These are phyloP conservation scores for Striga asiatica DNA, from an alignment of 257 asterid species.

Conservation along the genomic window DNA sequence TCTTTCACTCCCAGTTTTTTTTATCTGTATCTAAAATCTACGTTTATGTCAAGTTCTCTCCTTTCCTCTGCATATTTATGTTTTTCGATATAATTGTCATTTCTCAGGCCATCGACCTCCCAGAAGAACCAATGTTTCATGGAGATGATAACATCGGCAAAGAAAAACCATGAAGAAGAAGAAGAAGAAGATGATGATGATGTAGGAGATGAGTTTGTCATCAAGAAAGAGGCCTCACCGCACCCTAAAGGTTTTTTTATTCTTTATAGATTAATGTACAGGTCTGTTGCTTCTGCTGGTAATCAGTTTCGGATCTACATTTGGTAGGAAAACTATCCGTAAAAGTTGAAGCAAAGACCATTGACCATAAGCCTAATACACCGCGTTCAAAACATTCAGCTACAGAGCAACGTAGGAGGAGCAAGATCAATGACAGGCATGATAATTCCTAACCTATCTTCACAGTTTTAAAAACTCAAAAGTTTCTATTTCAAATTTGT, in stretches of 20 bases:
- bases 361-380: slow-evolving; percentile 73
- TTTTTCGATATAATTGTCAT: background rate
- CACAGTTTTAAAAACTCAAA: background rate
- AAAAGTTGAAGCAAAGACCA: slow-evolving; percentile 53
- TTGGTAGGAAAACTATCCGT: slow-evolving; percentile 49
- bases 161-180: slow-evolving; percentile 58
- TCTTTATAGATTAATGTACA: background rate
- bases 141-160: slow-evolving; percentile 67
- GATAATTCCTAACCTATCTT: slow-evolving; percentile 17
- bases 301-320: background rate
- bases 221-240: slow-evolving; percentile 64
- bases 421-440: slow-evolving; percentile 98
- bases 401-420: slow-evolving; percentile 97
- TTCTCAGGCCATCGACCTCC: slow-evolving; percentile 56
- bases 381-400: slow-evolving; percentile 98
- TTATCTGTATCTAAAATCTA: background rate
- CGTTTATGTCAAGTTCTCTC: background rate
- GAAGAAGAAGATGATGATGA: slow-evolving; percentile 82
- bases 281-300: background rate
- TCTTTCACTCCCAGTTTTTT: slow-evolving; percentile 10
- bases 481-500: background rate
- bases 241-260: slow-evolving; percentile 47
- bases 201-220: slow-evolving; percentile 51
- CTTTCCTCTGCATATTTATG: background rate
- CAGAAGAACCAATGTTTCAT: slow-evolving; percentile 60